phyloP scores from a whole-genome alignment of 345 rosid genomes.

The Euclidium syriacum region DNA sequence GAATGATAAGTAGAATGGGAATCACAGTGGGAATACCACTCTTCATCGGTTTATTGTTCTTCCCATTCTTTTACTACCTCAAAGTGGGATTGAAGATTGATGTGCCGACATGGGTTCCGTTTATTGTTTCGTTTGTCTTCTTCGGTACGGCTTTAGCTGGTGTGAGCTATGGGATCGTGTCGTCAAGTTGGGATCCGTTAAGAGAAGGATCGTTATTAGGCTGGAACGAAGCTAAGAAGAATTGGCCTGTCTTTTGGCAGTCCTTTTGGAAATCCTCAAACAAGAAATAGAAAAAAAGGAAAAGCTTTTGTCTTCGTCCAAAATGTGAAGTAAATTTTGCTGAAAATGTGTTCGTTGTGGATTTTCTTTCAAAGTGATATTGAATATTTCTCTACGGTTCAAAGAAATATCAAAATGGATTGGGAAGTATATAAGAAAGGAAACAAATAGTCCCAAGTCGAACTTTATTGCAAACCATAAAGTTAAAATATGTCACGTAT shows the following conservation, averaged over 20 bases:
- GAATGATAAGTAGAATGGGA: slow-evolving; percentile 86
- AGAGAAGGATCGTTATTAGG: slow-evolving; percentile 90
- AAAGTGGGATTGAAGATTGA: slow-evolving; percentile 74
- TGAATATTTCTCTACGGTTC: too few relatives aligned
- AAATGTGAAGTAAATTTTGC: neutral
- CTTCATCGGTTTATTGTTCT: slow-evolving; percentile 66
- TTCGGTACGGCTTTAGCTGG: slow-evolving; percentile 80
- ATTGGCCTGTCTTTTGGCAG: slow-evolving; percentile 96
- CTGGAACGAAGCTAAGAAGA: slow-evolving; percentile 91
- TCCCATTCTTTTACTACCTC: slow-evolving; percentile 86
- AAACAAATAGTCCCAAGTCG: slow-evolving; percentile 4
- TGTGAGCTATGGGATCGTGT: slow-evolving; percentile 87
- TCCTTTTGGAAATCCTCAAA: slow-evolving; percentile 66
- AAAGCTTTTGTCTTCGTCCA: neutral
- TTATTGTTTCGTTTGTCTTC: slow-evolving; percentile 76
- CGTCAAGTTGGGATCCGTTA: slow-evolving; percentile 94
- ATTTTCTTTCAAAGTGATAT: too few relatives aligned
- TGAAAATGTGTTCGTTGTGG: neutral
- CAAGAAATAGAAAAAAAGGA: slow-evolving; percentile 36
- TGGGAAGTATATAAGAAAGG: neutral
- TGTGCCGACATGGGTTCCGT: slow-evolving; percentile 85
- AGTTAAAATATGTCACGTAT: slow-evolving; percentile 9
- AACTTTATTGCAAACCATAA: slow-evolving; percentile 26
- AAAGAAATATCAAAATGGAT: neutral
- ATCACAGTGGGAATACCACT: slow-evolving; percentile 74